Evolutionary conservation across 2,329 filamentous ascomycete genomes (phyloP).

Genomic region (Colletotrichum sp.): DNA sequence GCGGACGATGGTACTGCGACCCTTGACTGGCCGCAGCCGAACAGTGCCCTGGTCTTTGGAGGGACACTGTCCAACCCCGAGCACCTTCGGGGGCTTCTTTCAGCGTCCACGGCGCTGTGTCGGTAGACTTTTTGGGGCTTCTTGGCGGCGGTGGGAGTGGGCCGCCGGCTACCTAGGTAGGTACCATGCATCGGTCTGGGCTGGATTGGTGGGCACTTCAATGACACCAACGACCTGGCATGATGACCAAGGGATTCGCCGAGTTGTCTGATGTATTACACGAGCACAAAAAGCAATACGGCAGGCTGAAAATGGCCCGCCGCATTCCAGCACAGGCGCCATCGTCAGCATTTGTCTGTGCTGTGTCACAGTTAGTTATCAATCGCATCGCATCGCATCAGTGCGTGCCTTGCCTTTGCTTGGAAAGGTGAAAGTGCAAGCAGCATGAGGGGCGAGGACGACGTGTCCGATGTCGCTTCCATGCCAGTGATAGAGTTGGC

Average conservation of each 20-base stretch:
- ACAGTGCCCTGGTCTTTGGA: background rate
- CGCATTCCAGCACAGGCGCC: background rate
- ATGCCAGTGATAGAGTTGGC: background rate
- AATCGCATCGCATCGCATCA: background rate
- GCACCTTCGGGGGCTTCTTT: background rate
- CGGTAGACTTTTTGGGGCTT: background rate
- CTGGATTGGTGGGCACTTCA: background rate
- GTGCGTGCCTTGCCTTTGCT: background rate
- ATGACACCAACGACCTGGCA: background rate
- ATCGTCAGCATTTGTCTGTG: background rate
- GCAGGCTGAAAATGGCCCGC: background rate
- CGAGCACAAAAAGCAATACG: background rate
- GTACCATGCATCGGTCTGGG: background rate
- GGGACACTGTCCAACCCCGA: background rate
- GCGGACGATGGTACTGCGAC: background rate
- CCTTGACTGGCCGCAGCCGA: background rate
- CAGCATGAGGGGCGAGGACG: background rate
- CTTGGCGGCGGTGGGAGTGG: background rate
- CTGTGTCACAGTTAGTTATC: conserved; percentile 9
- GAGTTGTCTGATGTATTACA: background rate
- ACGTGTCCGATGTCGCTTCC: background rate
- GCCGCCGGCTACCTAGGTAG: background rate
- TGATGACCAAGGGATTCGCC: background rate
- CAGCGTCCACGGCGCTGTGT: background rate
- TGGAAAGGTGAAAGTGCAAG: background rate